Conservation (phyloP, 2,329 filamentous ascomycete species). For the Talaromyces rugulosus region DNA sequence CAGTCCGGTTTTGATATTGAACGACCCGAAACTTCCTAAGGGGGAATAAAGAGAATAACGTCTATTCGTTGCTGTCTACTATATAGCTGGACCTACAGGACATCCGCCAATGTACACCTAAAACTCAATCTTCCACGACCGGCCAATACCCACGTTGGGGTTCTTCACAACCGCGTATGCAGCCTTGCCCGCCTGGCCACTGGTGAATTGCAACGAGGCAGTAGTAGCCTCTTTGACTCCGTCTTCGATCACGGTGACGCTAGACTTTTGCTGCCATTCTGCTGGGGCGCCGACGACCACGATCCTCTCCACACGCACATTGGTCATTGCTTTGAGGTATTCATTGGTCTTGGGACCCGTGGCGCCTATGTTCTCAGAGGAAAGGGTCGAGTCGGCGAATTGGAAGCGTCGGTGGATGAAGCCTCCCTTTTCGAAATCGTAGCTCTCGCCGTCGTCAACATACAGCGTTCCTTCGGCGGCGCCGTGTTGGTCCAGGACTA, state of each 20-base stretch:
- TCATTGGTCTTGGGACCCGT: conserved; percentile 62
- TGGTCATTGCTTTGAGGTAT: conserved; percentile 75
- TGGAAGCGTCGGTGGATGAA: conserved; percentile 82
- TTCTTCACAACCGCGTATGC: conserved; percentile 61
- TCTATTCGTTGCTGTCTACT: neutral
- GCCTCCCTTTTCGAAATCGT: conserved; percentile 78
- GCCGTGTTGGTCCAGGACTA: conserved; percentile 64
- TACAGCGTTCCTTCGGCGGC: conserved; percentile 81
- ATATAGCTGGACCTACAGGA: neutral
- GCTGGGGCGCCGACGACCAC: conserved; percentile 75
- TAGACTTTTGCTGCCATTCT: conserved; percentile 63
- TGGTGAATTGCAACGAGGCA: conserved; percentile 56
- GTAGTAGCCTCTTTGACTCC: conserved; percentile 38
- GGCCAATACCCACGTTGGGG: conserved; percentile 58
- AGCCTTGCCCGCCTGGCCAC: conserved; percentile 51
- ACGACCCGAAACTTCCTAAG: no score
- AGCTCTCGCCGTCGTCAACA: conserved; percentile 88
- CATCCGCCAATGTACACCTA: conserved; percentile 13
- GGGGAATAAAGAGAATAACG: neutral
- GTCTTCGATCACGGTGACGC: conserved; percentile 50
- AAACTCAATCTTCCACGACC: conserved; percentile 62
- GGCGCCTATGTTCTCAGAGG: conserved; percentile 62
- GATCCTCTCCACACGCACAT: conserved; percentile 77
- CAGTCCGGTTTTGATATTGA: neutral
- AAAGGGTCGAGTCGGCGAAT: conserved; percentile 58